Percentiles rank a stretch among this genome's conserved stretches.
Evolutionary conservation across 345 rosid genomes (phyloP).

Genomic region (Syzygium aqueum): DNA sequence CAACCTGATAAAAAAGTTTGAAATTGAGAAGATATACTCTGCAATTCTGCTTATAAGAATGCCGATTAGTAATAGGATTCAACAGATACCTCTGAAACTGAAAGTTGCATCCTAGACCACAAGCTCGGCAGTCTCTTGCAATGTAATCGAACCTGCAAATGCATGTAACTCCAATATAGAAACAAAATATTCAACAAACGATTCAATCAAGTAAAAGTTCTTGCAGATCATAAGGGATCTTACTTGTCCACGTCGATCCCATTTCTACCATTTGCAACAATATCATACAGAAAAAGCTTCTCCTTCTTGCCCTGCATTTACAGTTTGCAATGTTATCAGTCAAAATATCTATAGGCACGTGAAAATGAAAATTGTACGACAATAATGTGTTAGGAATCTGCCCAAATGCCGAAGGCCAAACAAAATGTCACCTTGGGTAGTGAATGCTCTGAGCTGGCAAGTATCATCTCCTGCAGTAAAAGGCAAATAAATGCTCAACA

Average conservation of each 20-base stretch:
- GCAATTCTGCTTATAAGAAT: neutral
- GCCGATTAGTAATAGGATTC: neutral
- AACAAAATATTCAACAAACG: neutral
- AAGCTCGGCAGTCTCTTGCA: constrained; percentile 87
- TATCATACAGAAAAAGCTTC: constrained; percentile 81
- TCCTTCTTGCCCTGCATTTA: constrained; percentile 35
- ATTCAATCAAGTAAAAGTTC: constrained; percentile 4
- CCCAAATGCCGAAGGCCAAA: neutral
- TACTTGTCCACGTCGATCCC: constrained; percentile 98
- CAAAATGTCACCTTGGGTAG: constrained; percentile 39
- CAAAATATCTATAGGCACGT: neutral
- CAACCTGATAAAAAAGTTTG: constrained; percentile 31
- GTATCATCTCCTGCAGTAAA: constrained; percentile 74
- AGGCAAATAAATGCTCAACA: neutral
- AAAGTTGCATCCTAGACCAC: constrained; percentile 82
- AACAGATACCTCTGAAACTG: constrained; percentile 62
- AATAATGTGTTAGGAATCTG: neutral
- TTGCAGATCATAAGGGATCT: neutral
- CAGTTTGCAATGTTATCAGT: neutral
- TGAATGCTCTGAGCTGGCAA: constrained; percentile 58
- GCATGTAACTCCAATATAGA: neutral
- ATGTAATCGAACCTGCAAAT: constrained; percentile 84
- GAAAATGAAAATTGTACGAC: neutral
- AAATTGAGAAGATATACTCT: neutral
- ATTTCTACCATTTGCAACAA: constrained; percentile 96